phyloP scores from a whole-genome alignment of 768 basidiomycete genomes.

The Rhodotorula sphaerocarpa region DNA sequence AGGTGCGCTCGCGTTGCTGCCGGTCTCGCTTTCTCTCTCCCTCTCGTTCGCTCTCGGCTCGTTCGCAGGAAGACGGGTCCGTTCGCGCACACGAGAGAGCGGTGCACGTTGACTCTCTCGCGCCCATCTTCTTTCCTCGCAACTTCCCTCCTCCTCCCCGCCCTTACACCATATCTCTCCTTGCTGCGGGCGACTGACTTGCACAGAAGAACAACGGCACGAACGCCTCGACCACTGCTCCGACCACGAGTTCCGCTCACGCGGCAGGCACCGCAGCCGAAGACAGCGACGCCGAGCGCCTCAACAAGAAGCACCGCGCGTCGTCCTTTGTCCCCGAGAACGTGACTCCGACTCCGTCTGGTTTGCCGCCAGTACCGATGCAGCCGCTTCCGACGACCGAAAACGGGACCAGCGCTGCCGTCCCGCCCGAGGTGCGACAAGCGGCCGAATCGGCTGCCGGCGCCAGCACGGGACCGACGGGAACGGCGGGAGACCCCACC shows the following conservation, averaged over 20 bases:
- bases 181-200: not conserved
- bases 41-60: not conserved
- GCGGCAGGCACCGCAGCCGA: constrained; percentile 9
- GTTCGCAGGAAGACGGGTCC: too few relatives aligned
- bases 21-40: not conserved
- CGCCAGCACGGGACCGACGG: not conserved
- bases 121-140: too few relatives aligned
- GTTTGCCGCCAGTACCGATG: not conserved
- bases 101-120: too few relatives aligned
- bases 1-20: constrained; percentile 22
- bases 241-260: not conserved
- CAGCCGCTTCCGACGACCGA: not conserved
- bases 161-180: not conserved
- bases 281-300: constrained; percentile 23
- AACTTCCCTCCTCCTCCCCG: too few relatives aligned
- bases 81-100: too few relatives aligned
- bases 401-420: not conserved
- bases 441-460: not conserved
- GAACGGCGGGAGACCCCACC: not conserved
- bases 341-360: constrained; percentile 4
- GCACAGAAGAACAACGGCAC: constrained; percentile 16
- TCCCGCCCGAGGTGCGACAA: not conserved
- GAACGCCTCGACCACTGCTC: not conserved
- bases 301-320: constrained; percentile 32
- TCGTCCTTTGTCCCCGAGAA: constrained; percentile 33